phyloP scores from a whole-genome alignment of 345 rosid genomes.

The Pistacia atlantica region DNA sequence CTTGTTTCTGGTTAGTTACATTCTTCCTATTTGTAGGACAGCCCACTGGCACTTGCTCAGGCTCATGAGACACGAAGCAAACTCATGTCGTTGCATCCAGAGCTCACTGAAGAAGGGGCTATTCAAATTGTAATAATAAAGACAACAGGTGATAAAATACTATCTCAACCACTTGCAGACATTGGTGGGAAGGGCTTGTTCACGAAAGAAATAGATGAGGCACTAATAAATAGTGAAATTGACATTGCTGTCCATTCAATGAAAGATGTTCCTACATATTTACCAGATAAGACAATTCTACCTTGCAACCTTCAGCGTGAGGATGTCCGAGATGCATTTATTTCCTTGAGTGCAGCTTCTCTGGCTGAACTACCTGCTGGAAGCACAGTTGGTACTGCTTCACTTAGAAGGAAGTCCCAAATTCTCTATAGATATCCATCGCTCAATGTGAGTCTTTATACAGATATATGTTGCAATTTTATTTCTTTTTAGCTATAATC shows the following conservation, averaged over 20 bases:
- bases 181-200: conserved; percentile 98
- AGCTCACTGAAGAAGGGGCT: conserved; percentile 88
- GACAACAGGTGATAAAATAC: conserved; percentile 95
- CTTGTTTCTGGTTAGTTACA: conserved; percentile 28
- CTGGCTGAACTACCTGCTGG: conserved; percentile 85
- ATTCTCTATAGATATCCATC: conserved; percentile 87
- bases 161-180: conserved; percentile 92
- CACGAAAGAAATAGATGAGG: conserved; percentile 97
- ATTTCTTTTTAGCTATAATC: not conserved
- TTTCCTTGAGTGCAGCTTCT: conserved; percentile 60
- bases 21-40: conserved; percentile 47
- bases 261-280: conserved; percentile 97
- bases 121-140: conserved; percentile 86
- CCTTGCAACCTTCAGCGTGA: conserved; percentile 93
- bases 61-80: conserved; percentile 90
- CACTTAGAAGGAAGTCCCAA: conserved; percentile 95
- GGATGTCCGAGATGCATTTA: conserved; percentile 97
- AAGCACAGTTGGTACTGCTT: conserved; percentile 92
- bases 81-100: conserved; percentile 71
- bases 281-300: conserved; percentile 79
- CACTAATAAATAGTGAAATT: conserved; percentile 74
- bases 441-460: conserved; percentile 49
- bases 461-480: not conserved
- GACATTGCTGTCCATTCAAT: conserved; percentile 98
- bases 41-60: conserved; percentile 98